Conservation (phyloP, 805 yeast genomes). For the Candida ulmi region DNA sequence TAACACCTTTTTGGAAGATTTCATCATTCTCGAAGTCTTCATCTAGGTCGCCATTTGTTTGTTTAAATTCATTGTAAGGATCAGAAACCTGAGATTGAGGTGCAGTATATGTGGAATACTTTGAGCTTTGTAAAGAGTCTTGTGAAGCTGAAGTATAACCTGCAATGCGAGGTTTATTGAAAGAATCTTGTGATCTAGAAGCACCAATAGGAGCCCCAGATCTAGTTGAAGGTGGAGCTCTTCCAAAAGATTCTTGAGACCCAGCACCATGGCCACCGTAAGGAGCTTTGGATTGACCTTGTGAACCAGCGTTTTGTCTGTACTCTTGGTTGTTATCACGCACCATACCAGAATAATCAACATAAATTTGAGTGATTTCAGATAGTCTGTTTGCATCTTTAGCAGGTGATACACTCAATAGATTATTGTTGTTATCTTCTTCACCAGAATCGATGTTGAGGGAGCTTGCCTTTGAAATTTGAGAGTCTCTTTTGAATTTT, state of each 20-base stretch:
- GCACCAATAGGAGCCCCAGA: background rate
- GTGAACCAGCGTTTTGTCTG: background rate
- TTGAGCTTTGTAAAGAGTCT: background rate
- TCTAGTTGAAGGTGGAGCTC: background rate
- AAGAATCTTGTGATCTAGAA: background rate
- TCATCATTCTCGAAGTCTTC: constrained; percentile 25
- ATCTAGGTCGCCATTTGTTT: constrained; percentile 11
- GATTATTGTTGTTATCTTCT: constrained; percentile 6
- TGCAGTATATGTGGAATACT: background rate
- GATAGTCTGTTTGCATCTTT: constrained; percentile 18
- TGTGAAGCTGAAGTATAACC: background rate
- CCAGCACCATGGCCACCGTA: background rate
- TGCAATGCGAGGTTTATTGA: background rate
- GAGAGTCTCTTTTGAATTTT: constrained; percentile 20
- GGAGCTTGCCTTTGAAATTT: constrained; percentile 16
- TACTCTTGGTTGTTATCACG: background rate
- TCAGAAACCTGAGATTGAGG: background rate
- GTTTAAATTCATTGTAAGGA: constrained; percentile 3
- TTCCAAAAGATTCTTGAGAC: constrained; percentile 1
- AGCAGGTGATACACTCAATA: constrained; percentile 8
- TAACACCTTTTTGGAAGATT: constrained; percentile 20
- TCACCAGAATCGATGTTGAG: constrained; percentile 12
- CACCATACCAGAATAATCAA: constrained; percentile 25
- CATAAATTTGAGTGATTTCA: constrained; percentile 27
- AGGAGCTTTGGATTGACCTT: too few species aligned